Conservation (phyloP, 192 early-diverging fungal species). For the Spizellomyces punctatus region DNA sequence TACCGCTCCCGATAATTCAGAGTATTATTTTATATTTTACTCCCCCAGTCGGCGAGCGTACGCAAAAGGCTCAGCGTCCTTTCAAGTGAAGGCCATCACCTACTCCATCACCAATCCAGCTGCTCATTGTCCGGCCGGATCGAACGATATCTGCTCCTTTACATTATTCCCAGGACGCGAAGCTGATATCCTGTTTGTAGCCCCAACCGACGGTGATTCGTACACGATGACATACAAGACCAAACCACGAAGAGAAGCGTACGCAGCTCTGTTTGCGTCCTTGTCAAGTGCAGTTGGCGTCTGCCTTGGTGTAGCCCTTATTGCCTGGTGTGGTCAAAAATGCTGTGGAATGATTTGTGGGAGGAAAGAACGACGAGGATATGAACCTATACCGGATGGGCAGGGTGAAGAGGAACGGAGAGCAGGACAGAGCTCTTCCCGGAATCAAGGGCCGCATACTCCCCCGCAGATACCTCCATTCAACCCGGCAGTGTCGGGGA, state of each 20-base stretch:
- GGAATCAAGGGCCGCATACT: no score
- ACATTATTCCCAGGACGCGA: background rate
- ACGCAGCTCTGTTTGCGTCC: slow-evolving; percentile 23
- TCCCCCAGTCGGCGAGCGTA: background rate
- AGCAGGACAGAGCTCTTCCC: no score
- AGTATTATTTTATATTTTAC: slow-evolving; percentile 28
- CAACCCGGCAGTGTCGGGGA: background rate
- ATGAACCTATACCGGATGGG: background rate
- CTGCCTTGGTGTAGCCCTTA: background rate
- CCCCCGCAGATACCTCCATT: background rate
- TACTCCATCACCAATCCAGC: slow-evolving; percentile 16
- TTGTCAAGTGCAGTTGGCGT: background rate
- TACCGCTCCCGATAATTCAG: background rate
- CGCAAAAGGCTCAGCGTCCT: slow-evolving; percentile 5
- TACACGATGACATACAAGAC: slow-evolving; percentile 19
- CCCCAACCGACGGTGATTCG: slow-evolving; percentile 13
- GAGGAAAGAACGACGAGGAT: background rate
- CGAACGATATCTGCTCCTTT: slow-evolving; percentile 3
- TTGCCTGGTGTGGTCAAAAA: slow-evolving; percentile 17
- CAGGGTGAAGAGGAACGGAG: background rate
- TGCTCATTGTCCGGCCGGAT: background rate
- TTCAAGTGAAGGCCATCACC: slow-evolving; percentile 12
- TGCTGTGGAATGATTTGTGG: slow-evolving; percentile 23
- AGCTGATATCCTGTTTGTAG: slow-evolving; percentile 22
- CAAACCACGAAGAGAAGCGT: slow-evolving; percentile 1